Base-by-base conservation (phyloP, 352 stramenopile genomes). In the Phytophthora lateralis region DNA sequence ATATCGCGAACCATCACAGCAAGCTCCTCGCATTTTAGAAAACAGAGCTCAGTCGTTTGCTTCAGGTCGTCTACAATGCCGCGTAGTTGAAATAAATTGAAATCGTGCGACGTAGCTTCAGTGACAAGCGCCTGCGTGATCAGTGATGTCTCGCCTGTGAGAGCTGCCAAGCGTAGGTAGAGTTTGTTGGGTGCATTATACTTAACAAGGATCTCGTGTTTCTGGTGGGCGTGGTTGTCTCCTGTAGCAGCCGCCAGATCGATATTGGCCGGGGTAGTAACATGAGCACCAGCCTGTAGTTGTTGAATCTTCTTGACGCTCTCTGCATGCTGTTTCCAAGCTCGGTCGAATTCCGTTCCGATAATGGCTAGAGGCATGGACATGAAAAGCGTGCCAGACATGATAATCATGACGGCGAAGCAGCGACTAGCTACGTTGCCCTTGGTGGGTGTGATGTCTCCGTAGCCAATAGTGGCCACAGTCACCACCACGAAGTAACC, bases 321-420 rank as follows among this genome's bases (percentile, higher is more conserved):
- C 47, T 92, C 78, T 18, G 78, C 75, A 48, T 93, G 81, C 34
- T 91, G 78, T 21, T 89, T 88, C 82, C 82, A 92, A 7, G 85
- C 85, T 21, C 80, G 78, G 35, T 92, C 81, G 38, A 93, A 94
- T 57, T 94, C 85, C 1, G 82, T 94, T 39, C 85, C 85, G 60
- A 94, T 91, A 78, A 94, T 94, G 37, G 85, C 85, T 29, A 94
- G 74, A 52, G 85, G 85, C 82, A 94, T 94, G 44, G 85, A 91
- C 46, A 94, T 70, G 58, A 94, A 94, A 27, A 94, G 70, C 15
- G 85, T 91, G 12, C 85, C 85, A 20, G 82, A 88, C 78, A 94
- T 88, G 59, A 94, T 94, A 51, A 89, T 89, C 78, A 94, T 88
- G 18, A 92, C 76, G 8, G 82, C 75, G 45, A 85, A 89, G 26